These are phyloP conservation scores for Stenocarpella maydis DNA, from an alignment of 2,329 filamentous ascomycete genomes.

Conservation along the genomic window DNA sequence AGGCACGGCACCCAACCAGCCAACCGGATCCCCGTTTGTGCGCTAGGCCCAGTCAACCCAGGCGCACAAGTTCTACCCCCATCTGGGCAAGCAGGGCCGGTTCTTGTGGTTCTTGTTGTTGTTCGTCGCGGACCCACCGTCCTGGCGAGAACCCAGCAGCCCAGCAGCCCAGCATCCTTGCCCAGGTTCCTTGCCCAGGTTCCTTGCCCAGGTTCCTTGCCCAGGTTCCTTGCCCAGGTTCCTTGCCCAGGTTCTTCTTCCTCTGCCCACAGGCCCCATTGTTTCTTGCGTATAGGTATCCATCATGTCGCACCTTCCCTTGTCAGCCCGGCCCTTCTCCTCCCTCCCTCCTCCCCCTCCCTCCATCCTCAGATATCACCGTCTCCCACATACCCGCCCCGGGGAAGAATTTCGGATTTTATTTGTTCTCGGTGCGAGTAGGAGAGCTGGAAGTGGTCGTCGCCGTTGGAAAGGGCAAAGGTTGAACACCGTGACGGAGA, in stretches of 20 bases:
- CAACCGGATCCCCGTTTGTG: not conserved
- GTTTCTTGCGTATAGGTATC: constrained; percentile 24
- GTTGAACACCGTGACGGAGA: constrained; percentile 29
- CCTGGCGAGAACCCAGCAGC: not conserved
- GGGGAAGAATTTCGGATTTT: constrained; percentile 22
- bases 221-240: not conserved
- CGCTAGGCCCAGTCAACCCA: constrained; percentile 17
- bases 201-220: not conserved
- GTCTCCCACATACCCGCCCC: constrained; percentile 1
- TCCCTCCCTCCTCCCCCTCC: not conserved
- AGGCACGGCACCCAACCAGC: constrained; percentile 14
- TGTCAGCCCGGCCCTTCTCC: not conserved
- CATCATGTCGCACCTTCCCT: constrained; percentile 28
- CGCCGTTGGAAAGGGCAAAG: constrained; percentile 27
- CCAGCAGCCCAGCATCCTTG: no score
- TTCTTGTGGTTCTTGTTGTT: no score
- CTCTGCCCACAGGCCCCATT: constrained; percentile 9
- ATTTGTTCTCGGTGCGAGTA: constrained; percentile 32
- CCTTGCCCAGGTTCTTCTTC: not conserved
- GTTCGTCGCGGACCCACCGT: not conserved
- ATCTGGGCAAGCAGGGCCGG: constrained; percentile 14
- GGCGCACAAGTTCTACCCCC: constrained; percentile 5
- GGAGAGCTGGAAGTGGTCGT: constrained; percentile 34
- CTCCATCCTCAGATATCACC: not conserved
- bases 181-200: not conserved